Base-by-base conservation (phyloP, 2,329 filamentous ascomycete species). In the Talaromyces islandicus region DNA sequence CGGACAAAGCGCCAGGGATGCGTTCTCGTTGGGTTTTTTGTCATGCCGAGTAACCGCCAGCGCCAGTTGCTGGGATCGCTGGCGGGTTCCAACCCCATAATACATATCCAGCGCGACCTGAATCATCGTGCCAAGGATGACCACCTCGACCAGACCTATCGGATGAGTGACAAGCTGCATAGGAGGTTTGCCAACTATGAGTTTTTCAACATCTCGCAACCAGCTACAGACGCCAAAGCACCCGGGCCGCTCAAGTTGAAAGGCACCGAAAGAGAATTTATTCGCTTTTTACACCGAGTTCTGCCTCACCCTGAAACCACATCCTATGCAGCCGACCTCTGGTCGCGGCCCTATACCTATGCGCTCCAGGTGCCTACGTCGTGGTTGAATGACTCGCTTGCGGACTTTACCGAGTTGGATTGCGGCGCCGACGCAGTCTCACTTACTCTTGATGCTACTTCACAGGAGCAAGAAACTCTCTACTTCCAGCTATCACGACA, bases 141-240 rank as follows among this genome's bases (percentile, higher is more conserved):
- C 41, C 85, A 84, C 64, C 78, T 88, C 1, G 76, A 80, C 50
- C 83, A 83, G 52, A 77, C 90, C 7, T 73, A 90, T 27, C 78
- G 81, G n/a, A 59, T 75, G 10, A 73, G 72, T 0, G 73, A 72
- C 7, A 72, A 71, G 1, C 81, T 88, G 17, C 85, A 89, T 65
- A 80, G 87, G 54, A 80, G 80, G 1, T 90, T 86, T 68, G 87
- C 87, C 11, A 91, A 90, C 65, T 83, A 88, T 63, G 89, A 92
- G 68, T 92, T 91, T 70, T 91, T 86, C 77, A 91, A 91, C 65
- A 77, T 89, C 17, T 87, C 87, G 1, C 88, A 90, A 68, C 77
- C 75, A 51, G 67, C 54, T 29, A 52, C 43, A n/a, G 43, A 60
- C n/a, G 58, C 41, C 6, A 56, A 56, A 52, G 30, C 59, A 59